Conservation (phyloP, 75 land plant species). For the Selaginella tamariscina region DNA sequence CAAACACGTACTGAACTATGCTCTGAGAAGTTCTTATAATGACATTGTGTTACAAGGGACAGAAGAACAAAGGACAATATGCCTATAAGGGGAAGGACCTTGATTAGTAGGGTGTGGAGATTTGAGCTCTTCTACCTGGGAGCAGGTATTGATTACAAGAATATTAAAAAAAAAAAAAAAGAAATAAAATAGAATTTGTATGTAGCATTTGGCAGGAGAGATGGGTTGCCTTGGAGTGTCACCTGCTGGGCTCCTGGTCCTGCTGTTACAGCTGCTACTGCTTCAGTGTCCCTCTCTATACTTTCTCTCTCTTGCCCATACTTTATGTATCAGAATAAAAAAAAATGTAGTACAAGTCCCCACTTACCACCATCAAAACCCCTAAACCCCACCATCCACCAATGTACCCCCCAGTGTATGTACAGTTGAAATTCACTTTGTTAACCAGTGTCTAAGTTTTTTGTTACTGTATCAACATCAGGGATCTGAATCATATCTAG, state of each 20-base stretch:
- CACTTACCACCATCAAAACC: background rate
- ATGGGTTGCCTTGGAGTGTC: background rate
- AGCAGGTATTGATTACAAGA: too few relatives aligned
- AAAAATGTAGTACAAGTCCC: background rate
- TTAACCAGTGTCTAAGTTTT: background rate
- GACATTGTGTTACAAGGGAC: too few relatives aligned
- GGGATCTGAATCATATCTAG: background rate
- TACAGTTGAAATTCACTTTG: background rate
- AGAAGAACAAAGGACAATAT: too few relatives aligned
- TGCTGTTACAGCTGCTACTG: background rate
- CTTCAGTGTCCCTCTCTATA: background rate
- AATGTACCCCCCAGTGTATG: background rate
- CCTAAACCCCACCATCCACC: background rate
- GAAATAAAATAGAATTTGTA: background rate
- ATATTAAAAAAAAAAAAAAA: background rate
- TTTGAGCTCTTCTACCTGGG: too few relatives aligned
- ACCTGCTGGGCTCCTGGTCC: background rate
- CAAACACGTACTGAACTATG: too few relatives aligned
- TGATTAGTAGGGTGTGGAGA: too few relatives aligned
- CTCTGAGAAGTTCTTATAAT: too few relatives aligned
- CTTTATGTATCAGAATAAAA: background rate
- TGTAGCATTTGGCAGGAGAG: background rate
- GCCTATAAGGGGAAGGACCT: too few relatives aligned
- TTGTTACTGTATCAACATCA: background rate
- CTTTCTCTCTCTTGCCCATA: background rate